Conservation (phyloP, 306 rosid genomes). For the Sindora glabra region DNA sequence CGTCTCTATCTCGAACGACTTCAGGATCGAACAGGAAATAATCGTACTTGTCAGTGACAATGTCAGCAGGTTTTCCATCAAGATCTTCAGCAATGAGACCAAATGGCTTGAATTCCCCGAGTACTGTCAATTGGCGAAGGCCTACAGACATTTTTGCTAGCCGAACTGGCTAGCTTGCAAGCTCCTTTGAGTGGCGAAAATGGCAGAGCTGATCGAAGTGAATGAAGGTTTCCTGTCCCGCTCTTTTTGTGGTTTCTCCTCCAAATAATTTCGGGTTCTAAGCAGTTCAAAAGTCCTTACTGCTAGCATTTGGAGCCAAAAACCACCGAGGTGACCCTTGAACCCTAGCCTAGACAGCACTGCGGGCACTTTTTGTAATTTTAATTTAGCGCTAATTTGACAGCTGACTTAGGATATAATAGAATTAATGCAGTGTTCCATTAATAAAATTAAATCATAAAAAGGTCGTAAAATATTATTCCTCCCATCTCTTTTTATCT, state of each 20-base stretch:
- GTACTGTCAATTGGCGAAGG: constrained; percentile 62
- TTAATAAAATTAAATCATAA: no score
- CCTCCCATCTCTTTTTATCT: no score
- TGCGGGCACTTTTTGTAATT: no score
- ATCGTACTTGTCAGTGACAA: constrained; percentile 53
- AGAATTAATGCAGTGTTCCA: no score
- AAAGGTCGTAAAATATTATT: no score
- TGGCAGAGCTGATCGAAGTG: not conserved
- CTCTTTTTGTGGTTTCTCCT: not conserved
- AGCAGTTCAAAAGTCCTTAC: no score
- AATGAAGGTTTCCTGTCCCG: constrained; percentile 11
- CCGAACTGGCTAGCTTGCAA: not conserved
- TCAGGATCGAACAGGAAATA: constrained; percentile 86
- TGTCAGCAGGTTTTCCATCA: constrained; percentile 65
- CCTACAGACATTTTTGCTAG: constrained; percentile 43
- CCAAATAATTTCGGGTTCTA: no score
- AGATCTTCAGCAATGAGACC: constrained; percentile 93
- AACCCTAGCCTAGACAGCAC: no score
- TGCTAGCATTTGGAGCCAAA: constrained; percentile 33
- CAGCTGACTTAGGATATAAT: no score
- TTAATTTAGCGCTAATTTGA: no score
- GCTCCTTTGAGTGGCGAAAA: not conserved
- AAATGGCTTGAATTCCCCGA: constrained; percentile 92
- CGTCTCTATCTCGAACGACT: constrained; percentile 49
- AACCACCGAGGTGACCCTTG: constrained; percentile 36